phyloP scores from a whole-genome alignment of 2,329 filamentous ascomycete genomes.

The Phialophora chinensis region DNA sequence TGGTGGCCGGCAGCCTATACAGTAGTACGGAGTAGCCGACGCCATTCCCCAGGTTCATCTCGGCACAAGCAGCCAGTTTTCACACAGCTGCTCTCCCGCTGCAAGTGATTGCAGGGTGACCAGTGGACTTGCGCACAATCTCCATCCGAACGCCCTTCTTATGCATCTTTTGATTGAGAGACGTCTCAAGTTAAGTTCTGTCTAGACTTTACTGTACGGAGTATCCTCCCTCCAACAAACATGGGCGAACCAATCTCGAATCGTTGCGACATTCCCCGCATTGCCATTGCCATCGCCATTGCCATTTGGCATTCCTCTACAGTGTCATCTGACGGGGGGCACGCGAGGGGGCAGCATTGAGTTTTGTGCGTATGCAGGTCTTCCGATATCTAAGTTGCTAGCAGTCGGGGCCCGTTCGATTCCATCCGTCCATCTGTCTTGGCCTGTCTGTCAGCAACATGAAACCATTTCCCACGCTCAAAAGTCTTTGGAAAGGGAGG shows the following conservation, averaged over 20 bases:
- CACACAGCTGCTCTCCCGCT: not conserved
- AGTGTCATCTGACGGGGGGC: not conserved
- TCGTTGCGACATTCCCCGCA: not conserved
- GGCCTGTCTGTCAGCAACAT: not conserved
- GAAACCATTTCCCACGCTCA: not conserved
- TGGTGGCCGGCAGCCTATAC: not conserved
- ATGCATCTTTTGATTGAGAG: conserved; percentile 6
- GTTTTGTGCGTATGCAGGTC: no score
- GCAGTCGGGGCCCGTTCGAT: not conserved
- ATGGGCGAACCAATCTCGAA: not conserved
- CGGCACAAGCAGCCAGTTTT: not conserved
- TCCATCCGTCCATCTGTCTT: not conserved
- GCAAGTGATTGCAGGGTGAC: conserved; percentile 8
- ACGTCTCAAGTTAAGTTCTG: not conserved
- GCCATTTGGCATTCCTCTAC: no score
- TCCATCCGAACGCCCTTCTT: not conserved
- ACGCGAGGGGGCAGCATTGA: not conserved
- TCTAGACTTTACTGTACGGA: not conserved
- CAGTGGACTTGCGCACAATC: conserved; percentile 3
- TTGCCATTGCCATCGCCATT: not conserved
- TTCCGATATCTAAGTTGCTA: not conserved
- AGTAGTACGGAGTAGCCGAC: not conserved
- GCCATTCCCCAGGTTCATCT: not conserved
- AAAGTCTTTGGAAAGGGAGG: not conserved
- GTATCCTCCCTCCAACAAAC: not conserved